phyloP scores from a whole-genome alignment of 2,329 filamentous ascomycete species.

The Chaetomiaceae sp. region DNA sequence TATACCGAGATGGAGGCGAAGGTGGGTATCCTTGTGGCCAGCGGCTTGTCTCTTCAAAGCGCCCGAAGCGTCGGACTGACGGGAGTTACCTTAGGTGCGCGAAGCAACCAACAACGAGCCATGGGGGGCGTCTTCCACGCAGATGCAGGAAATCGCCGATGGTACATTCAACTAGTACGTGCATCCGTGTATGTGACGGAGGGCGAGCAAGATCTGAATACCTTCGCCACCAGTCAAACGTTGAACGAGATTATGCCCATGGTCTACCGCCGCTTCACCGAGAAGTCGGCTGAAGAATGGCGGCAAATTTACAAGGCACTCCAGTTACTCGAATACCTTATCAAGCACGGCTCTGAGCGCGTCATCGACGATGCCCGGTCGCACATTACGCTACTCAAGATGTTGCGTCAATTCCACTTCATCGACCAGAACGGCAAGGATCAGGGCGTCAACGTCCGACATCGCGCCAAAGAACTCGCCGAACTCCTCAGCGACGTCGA shows the following conservation, averaged over 20 bases:
- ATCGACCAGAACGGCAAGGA: constrained; percentile 97
- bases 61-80: not conserved
- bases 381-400: constrained; percentile 91
- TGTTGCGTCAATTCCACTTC: constrained; percentile 97
- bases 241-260: constrained; percentile 99
- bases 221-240: constrained; percentile 60
- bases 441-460: constrained; percentile 94
- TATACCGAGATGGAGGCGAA: constrained; percentile 88
- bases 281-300: constrained; percentile 98
- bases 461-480: constrained; percentile 89
- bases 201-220: constrained; percentile 14
- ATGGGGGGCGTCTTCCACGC: constrained; percentile 77
- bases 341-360: constrained; percentile 96
- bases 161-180: constrained; percentile 96
- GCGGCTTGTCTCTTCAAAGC: not conserved
- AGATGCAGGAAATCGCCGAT: constrained; percentile 98
- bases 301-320: constrained; percentile 98
- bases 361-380: constrained; percentile 96
- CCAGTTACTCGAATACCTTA: constrained; percentile 86
- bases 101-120: constrained; percentile 99
- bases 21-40: constrained; percentile 31
- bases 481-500: constrained; percentile 93
- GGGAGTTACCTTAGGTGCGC: constrained; percentile 64
- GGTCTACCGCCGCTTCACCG: constrained; percentile 98
- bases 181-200: not conserved